Evolutionary conservation across 441 rosid genomes (phyloP).

Genomic region (Gossypium trilobum): DNA sequence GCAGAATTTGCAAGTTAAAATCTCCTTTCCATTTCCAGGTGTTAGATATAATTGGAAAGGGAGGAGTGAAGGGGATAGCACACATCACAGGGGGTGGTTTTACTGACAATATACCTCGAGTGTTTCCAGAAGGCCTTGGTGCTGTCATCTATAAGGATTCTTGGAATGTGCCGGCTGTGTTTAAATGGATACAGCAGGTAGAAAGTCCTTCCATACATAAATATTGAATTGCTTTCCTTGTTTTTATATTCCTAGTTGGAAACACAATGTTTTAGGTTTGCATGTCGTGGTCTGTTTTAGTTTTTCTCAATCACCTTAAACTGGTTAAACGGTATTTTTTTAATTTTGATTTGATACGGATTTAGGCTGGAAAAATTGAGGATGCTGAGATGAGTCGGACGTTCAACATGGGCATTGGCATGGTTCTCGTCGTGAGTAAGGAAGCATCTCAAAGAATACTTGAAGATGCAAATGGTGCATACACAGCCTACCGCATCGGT

Average conservation of each 20-base stretch:
- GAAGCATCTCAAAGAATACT: conserved; percentile 56
- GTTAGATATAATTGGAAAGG: conserved; percentile 61
- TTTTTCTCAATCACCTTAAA: neutral
- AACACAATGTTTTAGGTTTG: neutral
- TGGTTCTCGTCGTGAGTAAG: conserved; percentile 60
- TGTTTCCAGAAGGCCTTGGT: conserved; percentile 73
- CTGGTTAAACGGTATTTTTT: neutral
- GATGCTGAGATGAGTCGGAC: conserved; percentile 84
- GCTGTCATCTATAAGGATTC: conserved; percentile 51
- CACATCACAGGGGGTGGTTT: conserved; percentile 95
- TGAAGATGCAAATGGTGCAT: conserved; percentile 32
- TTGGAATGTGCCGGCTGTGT: conserved; percentile 63
- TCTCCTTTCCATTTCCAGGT: conserved; percentile 32
- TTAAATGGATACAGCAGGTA: conserved; percentile 92
- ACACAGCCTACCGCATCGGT: conserved; percentile 52
- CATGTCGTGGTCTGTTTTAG: neutral
- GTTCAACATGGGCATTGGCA: conserved; percentile 84
- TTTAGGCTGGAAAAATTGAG: conserved; percentile 63
- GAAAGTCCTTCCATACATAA: neutral
- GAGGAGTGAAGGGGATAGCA: conserved; percentile 87
- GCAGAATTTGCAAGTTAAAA: neutral
- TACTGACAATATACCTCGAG: conserved; percentile 81
- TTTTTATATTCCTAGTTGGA: neutral
- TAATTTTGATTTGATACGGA: conserved; percentile 3
- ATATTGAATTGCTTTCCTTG: neutral